Base-by-base conservation (phyloP, 2,329 filamentous ascomycete species). In the Xylaria sp. region DNA sequence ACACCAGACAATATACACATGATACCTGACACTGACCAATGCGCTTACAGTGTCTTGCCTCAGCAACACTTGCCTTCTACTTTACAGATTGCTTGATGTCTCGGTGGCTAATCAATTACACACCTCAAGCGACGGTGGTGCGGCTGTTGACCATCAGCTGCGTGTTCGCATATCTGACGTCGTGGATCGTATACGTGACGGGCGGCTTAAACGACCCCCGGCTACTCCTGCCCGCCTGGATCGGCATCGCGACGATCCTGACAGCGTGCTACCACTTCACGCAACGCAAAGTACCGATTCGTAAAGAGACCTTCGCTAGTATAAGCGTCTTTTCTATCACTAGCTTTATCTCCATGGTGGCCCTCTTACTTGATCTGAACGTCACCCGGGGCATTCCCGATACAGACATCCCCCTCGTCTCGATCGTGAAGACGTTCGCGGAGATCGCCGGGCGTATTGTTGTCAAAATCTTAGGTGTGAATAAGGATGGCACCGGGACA, bases 51-150 rank as follows among this genome's bases (percentile, higher is more conserved):
- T 92, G 90, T 78, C 87, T 86, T 72, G 88, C 90, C 61, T 91
- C 89, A 19, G 91, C 89, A 57, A 92, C 92, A 76, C 83, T 93
- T 63, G 90, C 89, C 53, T 94, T 92, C 77, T 91, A 92, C 79
- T 94, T 94, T 74, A 91, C 90, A 60, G 91, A 94, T 78, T 92
- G 90, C 76, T 84, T 94, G 71, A 93, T 94, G 90, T 92, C 90
- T 65, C 83, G 91, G 78, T 94, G 91, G 92, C 88, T 95, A 70
- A 83, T 94, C 69, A 90, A 93, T 76, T 95, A 94, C 78, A 92
- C 91, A 14, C 91, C 92, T 2, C 86, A 88, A 75, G 92, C 91
- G 52, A 92, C 92, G 49, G 86, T 94, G 64, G 88, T 95, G 61
- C 91, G 92, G 52, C 88, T 95, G 46, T 82, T 92, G 53, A 90